Conservation (phyloP, 306 rosid genomes). For the Fagus crenata region DNA sequence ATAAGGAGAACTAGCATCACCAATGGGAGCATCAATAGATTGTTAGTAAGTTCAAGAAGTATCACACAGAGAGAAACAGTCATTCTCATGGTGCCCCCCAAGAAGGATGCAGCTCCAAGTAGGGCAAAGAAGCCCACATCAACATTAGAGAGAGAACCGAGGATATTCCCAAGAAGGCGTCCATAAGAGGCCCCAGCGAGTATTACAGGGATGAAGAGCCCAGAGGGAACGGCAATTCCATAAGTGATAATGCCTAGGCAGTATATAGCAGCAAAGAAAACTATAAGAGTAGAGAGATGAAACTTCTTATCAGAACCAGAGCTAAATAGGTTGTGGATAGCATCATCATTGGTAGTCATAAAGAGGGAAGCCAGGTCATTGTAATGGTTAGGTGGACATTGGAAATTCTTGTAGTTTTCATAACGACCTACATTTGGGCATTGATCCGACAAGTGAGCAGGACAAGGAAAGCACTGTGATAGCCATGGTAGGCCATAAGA, state of each 20-base stretch:
- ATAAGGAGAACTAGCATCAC: constrained; percentile 74
- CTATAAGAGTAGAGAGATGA: constrained; percentile 59
- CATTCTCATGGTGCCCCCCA: constrained; percentile 95
- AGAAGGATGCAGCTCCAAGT: constrained; percentile 87
- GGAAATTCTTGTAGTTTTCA: constrained; percentile 66
- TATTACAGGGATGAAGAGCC: constrained; percentile 85
- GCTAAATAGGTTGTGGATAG: constrained; percentile 67
- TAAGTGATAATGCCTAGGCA: constrained; percentile 72
- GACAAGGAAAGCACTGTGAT: constrained; percentile 67
- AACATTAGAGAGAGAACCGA: constrained; percentile 46
- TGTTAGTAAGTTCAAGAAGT: constrained; percentile 84
- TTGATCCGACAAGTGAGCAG: constrained; percentile 43
- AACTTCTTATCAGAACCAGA: constrained; percentile 53
- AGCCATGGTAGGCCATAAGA: constrained; percentile 76
- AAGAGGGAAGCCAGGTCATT: constrained; percentile 91
- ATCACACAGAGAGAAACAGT: constrained; percentile 79
- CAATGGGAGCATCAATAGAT: constrained; percentile 70
- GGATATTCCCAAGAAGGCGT: constrained; percentile 62
- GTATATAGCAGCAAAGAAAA: constrained; percentile 59
- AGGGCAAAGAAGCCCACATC: constrained; percentile 66
- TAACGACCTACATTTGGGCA: constrained; percentile 64
- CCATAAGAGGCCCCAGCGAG: constrained; percentile 88
- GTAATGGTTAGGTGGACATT: constrained; percentile 67
- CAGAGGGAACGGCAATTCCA: constrained; percentile 87
- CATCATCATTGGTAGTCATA: constrained; percentile 76